Percentiles rank a stretch among this genome's conserved stretches.
These are phyloP conservation scores for Cladosporium oxysporum DNA, from an alignment of 2,329 filamentous ascomycete genomes.

Conservation along the genomic window DNA sequence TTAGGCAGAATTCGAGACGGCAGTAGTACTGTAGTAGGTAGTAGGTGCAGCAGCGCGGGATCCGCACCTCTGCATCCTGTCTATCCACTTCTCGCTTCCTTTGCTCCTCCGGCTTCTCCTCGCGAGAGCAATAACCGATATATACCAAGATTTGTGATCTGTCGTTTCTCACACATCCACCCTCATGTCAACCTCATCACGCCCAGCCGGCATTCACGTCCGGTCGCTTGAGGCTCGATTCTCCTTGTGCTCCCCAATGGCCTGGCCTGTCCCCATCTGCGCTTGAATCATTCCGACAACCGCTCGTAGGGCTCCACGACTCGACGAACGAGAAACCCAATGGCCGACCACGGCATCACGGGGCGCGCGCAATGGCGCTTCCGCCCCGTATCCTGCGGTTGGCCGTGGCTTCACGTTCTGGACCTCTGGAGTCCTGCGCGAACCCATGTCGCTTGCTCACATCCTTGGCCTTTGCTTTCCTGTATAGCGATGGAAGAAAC, in stretches of 20 bases:
- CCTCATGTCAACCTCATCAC: not conserved
- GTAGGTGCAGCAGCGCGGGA: not conserved
- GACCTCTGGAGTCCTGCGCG: not conserved
- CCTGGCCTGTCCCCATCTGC: not conserved
- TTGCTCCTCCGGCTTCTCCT: not conserved
- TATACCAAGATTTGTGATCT: not conserved
- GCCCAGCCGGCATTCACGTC: not conserved
- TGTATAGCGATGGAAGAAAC: not conserved
- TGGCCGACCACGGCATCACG: not conserved
- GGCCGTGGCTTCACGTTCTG: not conserved
- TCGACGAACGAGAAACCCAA: not conserved
- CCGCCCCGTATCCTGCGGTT: not conserved
- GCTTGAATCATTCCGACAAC: not conserved
- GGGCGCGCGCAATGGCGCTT: not conserved
- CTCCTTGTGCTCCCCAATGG: not conserved
- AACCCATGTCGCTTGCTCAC: not conserved
- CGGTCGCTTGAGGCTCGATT: not conserved
- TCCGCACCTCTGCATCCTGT: not conserved
- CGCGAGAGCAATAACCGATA: not conserved
- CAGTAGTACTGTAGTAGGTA: not conserved
- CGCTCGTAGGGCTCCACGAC: slow-evolving; percentile 1
- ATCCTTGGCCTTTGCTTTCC: not conserved
- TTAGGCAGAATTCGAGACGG: not conserved
- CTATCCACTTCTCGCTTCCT: not conserved
- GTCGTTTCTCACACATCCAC: not conserved